Base-by-base conservation (phyloP, 192 early-diverging fungal species). In the Globomyces pollinis-pini region DNA sequence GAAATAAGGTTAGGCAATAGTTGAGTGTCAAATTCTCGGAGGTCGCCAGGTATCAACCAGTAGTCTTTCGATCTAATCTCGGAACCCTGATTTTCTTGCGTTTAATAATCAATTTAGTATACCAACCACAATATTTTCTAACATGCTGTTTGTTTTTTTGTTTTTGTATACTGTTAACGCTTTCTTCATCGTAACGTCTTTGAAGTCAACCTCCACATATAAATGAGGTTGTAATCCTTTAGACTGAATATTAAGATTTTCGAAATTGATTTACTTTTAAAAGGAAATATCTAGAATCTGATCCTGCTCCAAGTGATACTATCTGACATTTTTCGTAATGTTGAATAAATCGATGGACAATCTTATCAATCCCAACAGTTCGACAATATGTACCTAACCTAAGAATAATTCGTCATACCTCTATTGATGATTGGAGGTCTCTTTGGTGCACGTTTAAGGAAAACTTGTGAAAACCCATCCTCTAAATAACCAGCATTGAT, bases 151-250 rank as follows among this genome's bases (percentile, higher is more conserved):
- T 28, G 86, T 56, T 2, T 38, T 53, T n/a, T 59, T 61, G 20
- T 72, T 72, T 29, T 73, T 74, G 34, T 64, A 79, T 1, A 98
- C 81, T 0, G 71, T 70, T 9, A 70, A 67, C 1, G 84, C 85
- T 70, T 98, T 98, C 57, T 84, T 83, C 9, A 77, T 61, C 1
- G 90, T 91, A 2, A 90, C 83, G 57, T 98, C 90, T 4, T 85
- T 81, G 62, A 92, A 95, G 67, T 98, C 95, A 24, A 96, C 78
- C 68, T 98, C 95, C 79, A 91, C 88, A 68, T 88, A 96, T 57
- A 72, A 62, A 38, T 61, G 36, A 15, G 72, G 71, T 38, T 61
- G 47, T 36, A 8, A 3, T 52, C 44, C 24, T 54, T n/a, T n/a
- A n/a, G n/a, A n/a, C n/a, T n/a, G n/a, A n/a, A n/a, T n/a, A n/a